Conservation (phyloP, 1,284 basidiomycete species). For the Clitocybe nebularis region DNA sequence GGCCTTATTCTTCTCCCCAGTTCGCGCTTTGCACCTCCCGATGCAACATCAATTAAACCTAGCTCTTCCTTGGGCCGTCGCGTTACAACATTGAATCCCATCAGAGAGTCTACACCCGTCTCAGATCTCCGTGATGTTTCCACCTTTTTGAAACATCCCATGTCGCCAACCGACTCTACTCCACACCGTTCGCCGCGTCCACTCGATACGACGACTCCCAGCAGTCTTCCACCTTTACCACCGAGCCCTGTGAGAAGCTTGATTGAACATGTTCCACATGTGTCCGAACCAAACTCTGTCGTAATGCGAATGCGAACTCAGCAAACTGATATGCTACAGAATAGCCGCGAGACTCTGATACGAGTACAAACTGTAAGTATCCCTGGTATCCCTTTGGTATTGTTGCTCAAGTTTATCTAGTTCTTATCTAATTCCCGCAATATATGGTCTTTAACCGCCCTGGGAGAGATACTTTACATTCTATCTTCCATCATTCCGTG, state of each 20-base stretch:
- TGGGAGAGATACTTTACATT: conserved; percentile 45
- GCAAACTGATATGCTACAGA: conserved; percentile 31
- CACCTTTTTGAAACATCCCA: conserved; percentile 44
- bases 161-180: conserved; percentile 22
- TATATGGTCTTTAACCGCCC: conserved; percentile 44
- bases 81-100: conserved; percentile 29
- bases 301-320: conserved; percentile 31
- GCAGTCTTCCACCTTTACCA: conserved; percentile 33
- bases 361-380: conserved; percentile 39
- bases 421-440: conserved; percentile 54
- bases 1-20: conserved; percentile 7
- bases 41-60: conserved; percentile 16
- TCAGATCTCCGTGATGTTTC: conserved; percentile 46
- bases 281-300: conserved; percentile 21
- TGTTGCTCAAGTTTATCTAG: conserved; percentile 24
- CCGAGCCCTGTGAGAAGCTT: conserved; percentile 32
- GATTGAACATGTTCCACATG: conserved; percentile 27
- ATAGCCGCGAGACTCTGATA: conserved; percentile 32
- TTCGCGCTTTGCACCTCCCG: conserved; percentile 20
- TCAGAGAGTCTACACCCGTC: conserved; percentile 41
- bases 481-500: conserved; percentile 44
- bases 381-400: conserved; percentile 2
- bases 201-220: conserved; percentile 26
- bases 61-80: conserved; percentile 26
- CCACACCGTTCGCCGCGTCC: conserved; percentile 22